phyloP scores from a whole-genome alignment of 371 early-diverging fungal genomes.

The Apophysomyces variabilis region DNA sequence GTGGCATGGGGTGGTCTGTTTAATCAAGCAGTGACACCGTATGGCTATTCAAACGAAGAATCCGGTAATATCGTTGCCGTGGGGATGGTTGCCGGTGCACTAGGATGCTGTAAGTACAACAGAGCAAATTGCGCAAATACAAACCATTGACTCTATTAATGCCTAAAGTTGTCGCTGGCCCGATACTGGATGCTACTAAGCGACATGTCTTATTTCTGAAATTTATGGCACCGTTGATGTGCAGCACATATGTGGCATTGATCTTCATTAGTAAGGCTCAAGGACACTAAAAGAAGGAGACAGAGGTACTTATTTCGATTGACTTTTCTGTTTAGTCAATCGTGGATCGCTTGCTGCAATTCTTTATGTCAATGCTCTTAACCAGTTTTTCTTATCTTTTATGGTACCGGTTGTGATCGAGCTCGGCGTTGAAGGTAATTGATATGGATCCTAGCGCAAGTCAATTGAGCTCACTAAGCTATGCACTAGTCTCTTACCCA shows the following conservation, averaged over 20 bases:
- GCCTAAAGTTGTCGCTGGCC: constrained; percentile 45
- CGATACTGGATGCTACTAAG: constrained; percentile 58
- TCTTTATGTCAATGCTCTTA: constrained; percentile 37
- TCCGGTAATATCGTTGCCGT: constrained; percentile 64
- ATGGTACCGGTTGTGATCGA: constrained; percentile 48
- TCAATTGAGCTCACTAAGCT: background rate
- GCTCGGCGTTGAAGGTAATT: constrained; percentile 47
- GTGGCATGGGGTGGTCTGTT: constrained; percentile 67
- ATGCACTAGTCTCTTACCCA: constrained; percentile 32
- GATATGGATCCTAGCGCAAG: background rate
- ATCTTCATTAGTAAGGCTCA: constrained; percentile 49
- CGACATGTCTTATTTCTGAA: constrained; percentile 53
- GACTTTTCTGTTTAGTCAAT: constrained; percentile 32
- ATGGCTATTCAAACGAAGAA: constrained; percentile 64
- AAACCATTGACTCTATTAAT: background rate
- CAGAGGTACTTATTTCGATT: background rate
- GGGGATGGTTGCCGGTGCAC: constrained; percentile 56
- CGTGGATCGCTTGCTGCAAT: constrained; percentile 42
- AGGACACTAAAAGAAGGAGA: background rate
- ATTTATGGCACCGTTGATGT: constrained; percentile 54
- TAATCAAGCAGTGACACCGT: constrained; percentile 64
- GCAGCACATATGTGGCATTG: constrained; percentile 53
- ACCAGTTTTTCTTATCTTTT: constrained; percentile 44
- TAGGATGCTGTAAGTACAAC: constrained; percentile 49
- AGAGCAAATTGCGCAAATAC: background rate